Base-by-base conservation (phyloP, 1,284 basidiomycete species). In the Leucoagaricus sp. region DNA sequence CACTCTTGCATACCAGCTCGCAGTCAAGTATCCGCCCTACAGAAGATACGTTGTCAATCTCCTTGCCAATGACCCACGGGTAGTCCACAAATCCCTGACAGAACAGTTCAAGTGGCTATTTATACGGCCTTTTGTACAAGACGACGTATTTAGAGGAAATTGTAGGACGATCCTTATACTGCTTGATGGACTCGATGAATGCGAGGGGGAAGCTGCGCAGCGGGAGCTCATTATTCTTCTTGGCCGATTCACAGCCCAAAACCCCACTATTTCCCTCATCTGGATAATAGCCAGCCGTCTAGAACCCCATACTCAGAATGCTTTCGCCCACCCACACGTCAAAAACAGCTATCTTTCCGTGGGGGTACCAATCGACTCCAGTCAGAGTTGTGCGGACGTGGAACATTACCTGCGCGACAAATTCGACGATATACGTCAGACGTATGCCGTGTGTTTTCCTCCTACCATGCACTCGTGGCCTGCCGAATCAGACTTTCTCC, bases 181-280 rank as follows among this genome's bases (percentile, higher is more conserved):
- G 8, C 42, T 54, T 17, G 52, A 54, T 25, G 52, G 52, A n/a
- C 17, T 54, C 8, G 52, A 54, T 12, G 52, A 54, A 25, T 54
- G 52, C 13, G 19, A 34, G 9, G 34, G 36, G 7, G 49, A 50
- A 40, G 15, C 19, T 15, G 19, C 33, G 2, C 49, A 40, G 31
- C 31, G 49, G 4, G 49, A 50, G 36, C 36, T 42, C 36, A 42
- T 52, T 12, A 19, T 12, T 15, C 36, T 52, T 3, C 29, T 52
- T 31, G 17, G 25, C 10, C n/a, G 6, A 10, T 44, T 52, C 31
- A 17, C 29, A 4, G 3, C 19, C 10, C 12, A 52, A 13, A 29
- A 38, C 15, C 36, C 36, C 17, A n/a, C 15, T 7, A 40, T 15
- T 9, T 40, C 50, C 13, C 19, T 52, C 2, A 21, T 33, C 12